A percentile compares a stretch with the other conserved stretches of the same genome.
Conservation (phyloP, 768 basidiomycete species). For the Termitomyces sp. region DNA sequence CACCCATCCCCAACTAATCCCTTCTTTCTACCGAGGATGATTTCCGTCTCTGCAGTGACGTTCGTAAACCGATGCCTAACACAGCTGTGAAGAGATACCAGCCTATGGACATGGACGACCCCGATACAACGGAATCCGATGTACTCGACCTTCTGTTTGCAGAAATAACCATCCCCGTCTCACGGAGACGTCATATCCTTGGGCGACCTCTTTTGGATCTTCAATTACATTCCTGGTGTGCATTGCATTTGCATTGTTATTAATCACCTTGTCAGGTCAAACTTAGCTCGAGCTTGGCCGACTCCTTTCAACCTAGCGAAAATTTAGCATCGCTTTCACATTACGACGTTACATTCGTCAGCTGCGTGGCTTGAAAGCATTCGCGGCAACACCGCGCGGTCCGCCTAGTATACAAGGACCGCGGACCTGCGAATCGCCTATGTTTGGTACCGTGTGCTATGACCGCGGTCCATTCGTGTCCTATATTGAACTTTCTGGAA, state of each 20-base stretch:
- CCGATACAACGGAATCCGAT: slow-evolving; percentile 2
- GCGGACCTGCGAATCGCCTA: neutral
- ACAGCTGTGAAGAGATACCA: no score
- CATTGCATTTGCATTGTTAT: slow-evolving; percentile 7
- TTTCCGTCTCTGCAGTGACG: neutral
- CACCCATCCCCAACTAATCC: no score
- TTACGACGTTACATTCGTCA: slow-evolving; percentile 17
- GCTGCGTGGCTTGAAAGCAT: slow-evolving; percentile 10
- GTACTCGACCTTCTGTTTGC: slow-evolving; percentile 3
- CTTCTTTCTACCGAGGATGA: no score
- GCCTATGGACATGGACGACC: neutral
- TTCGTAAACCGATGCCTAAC: no score
- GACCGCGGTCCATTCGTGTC: slow-evolving; percentile 8
- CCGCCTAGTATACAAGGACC: neutral
- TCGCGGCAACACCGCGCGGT: neutral
- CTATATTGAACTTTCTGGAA: slow-evolving; percentile 8
- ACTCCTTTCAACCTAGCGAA: slow-evolving; percentile 8
- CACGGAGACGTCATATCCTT: slow-evolving; percentile 8
- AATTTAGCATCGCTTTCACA: slow-evolving; percentile 14
- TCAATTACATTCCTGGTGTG: no score
- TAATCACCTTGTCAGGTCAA: slow-evolving; percentile 16
- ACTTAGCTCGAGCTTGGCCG: slow-evolving; percentile 14
- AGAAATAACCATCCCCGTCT: slow-evolving; percentile 16
- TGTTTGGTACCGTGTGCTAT: neutral
- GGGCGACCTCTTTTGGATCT: no score